Percentiles rank a stretch among this genome's conserved stretches.
Evolutionary conservation across 768 basidiomycete genomes (phyloP).

Genomic region (Termitomyces sp.): DNA sequence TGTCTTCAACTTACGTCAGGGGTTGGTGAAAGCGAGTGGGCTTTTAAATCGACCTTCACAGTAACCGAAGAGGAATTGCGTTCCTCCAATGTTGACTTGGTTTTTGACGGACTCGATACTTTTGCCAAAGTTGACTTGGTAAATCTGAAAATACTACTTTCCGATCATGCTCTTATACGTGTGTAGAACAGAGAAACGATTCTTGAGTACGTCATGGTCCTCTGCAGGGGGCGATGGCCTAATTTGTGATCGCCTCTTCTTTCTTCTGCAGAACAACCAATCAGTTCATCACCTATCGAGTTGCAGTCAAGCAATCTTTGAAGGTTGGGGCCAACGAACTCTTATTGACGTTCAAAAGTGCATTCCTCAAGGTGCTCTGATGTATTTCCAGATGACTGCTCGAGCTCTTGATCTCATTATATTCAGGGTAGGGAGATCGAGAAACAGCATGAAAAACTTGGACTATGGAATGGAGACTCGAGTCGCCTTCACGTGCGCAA

Average conservation of each 20-base stretch:
- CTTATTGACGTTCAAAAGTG: slow-evolving; percentile 66
- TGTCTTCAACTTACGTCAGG: slow-evolving; percentile 41
- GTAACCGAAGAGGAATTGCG: slow-evolving; percentile 46
- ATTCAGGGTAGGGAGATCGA: slow-evolving; percentile 74
- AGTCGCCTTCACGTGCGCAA: slow-evolving; percentile 90
- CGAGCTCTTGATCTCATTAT: neutral
- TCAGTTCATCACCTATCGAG: slow-evolving; percentile 80
- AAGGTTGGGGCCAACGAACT: slow-evolving; percentile 65
- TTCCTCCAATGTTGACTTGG: slow-evolving; percentile 59
- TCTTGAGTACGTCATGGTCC: slow-evolving; percentile 43
- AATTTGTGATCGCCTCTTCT: neutral
- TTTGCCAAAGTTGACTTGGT: slow-evolving; percentile 76
- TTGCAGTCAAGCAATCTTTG: slow-evolving; percentile 53
- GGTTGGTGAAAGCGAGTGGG: slow-evolving; percentile 88
- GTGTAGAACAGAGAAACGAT: slow-evolving; percentile 72
- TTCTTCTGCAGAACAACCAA: slow-evolving; percentile 56
- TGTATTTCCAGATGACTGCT: neutral
- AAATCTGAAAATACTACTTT: slow-evolving; percentile 23
- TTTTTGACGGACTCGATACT: slow-evolving; percentile 92
- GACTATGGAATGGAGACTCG: slow-evolving; percentile 89
- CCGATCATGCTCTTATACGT: neutral
- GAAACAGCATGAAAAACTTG: slow-evolving; percentile 55
- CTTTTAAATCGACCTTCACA: slow-evolving; percentile 68
- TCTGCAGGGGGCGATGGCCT: neutral
- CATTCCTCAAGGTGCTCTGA: slow-evolving; percentile 59